Percentiles rank a stretch among this genome's conserved stretches.
phyloP scores from a whole-genome alignment of 2,329 filamentous ascomycete genomes.

The Pseudocercospora vitis region DNA sequence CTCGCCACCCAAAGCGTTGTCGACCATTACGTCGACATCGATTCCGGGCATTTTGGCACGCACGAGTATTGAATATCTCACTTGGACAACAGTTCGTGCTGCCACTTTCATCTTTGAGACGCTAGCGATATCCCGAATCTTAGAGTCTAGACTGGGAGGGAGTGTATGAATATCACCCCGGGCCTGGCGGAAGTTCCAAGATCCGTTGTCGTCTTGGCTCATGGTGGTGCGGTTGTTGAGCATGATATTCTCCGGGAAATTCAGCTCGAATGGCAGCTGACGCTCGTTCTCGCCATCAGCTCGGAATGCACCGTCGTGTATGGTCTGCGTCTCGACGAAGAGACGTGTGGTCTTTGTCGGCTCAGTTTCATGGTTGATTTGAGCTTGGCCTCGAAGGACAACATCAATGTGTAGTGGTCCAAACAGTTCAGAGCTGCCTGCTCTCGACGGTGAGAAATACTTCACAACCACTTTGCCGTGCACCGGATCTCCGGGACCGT shows the following conservation, averaged over 20 bases:
- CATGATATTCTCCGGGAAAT: slow-evolving; percentile 14
- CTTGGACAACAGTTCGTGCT: slow-evolving; percentile 1
- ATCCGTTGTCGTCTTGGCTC: slow-evolving; percentile 14
- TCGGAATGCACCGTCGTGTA: slow-evolving; percentile 18
- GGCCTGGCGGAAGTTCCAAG: slow-evolving; percentile 14
- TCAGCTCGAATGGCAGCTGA: slow-evolving; percentile 15
- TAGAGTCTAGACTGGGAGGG: not conserved
- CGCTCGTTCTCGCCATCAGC: slow-evolving; percentile 14
- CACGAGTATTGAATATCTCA: slow-evolving; percentile 13
- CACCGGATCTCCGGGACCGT: slow-evolving; percentile 20
- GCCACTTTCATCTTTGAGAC: not conserved
- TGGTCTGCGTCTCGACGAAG: slow-evolving; percentile 5
- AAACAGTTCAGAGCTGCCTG: slow-evolving; percentile 14
- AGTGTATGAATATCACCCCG: not conserved
- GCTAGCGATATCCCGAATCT: not conserved
- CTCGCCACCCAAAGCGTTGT: not conserved
- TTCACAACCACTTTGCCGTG: slow-evolving; percentile 14
- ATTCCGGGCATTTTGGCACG: slow-evolving; percentile 20
- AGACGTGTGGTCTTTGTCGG: slow-evolving; percentile 4
- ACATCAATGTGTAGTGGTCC: slow-evolving; percentile 17
- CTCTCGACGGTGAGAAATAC: slow-evolving; percentile 11
- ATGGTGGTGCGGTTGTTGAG: slow-evolving; percentile 12
- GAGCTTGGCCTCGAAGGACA: slow-evolving; percentile 10
- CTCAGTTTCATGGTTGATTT: slow-evolving; percentile 6
- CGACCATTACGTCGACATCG: slow-evolving; percentile 16